These are phyloP conservation scores for Pogostemon cablin DNA, from an alignment of 257 asterid species.

Conservation along the genomic window DNA sequence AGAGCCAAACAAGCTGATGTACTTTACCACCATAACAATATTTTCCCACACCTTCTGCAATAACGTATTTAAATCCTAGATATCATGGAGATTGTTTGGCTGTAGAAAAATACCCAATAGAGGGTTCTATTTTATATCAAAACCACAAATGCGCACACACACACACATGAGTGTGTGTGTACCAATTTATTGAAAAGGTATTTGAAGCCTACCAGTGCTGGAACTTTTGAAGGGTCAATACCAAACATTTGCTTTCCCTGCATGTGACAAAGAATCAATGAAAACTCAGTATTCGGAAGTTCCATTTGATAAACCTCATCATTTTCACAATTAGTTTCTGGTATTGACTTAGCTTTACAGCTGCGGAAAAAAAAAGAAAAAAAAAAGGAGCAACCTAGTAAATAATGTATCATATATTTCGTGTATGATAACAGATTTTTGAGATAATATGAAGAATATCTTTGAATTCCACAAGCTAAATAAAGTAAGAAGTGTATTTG, in stretches of 20 bases:
- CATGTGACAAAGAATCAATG: conserved; percentile 34
- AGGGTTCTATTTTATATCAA: too few relatives aligned
- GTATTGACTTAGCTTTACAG: conserved; percentile 23
- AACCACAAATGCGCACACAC: neutral
- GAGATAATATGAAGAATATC: conserved; percentile 14
- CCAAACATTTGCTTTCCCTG: conserved; percentile 44
- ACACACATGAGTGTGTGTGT: neutral
- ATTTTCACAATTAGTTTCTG: conserved; percentile 28
- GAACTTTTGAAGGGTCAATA: conserved; percentile 49
- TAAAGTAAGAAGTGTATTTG: neutral
- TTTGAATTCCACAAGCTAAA: conserved; percentile 9
- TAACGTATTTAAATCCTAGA: too few relatives aligned
- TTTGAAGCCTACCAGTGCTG: conserved; percentile 61
- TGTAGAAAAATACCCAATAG: too few relatives aligned
- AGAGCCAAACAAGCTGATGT: too few relatives aligned
- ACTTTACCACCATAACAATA: too few relatives aligned
- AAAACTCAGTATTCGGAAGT: conserved; percentile 17
- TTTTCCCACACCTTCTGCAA: too few relatives aligned
- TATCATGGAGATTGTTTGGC: too few relatives aligned
- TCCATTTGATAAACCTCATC: conserved; percentile 1
- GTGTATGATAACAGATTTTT: neutral
- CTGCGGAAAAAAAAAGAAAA: conserved; percentile 1
- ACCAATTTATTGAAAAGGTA: neutral
- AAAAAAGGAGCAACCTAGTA: conserved; percentile 17
- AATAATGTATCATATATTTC: conserved; percentile 11